phyloP scores from a whole-genome alignment of 306 rosid genomes.

The Ammopiptanthus mongolicus region DNA sequence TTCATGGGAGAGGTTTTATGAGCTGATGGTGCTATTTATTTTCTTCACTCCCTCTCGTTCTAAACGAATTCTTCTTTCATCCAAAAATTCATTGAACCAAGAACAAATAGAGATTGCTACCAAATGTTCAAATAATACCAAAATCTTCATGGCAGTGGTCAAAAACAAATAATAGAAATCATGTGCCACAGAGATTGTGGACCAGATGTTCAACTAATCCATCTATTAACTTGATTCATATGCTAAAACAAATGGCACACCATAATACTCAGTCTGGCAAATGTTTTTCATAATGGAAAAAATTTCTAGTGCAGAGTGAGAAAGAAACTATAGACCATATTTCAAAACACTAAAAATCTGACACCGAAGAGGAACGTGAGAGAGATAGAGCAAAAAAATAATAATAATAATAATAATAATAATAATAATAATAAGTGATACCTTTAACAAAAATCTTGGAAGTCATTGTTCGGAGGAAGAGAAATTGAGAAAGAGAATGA shows the following conservation, averaged over 20 bases:
- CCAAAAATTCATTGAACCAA: not conserved
- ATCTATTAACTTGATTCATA: not conserved
- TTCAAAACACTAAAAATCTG: not conserved
- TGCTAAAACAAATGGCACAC: not conserved
- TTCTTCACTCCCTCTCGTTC: not conserved
- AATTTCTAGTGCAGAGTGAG: not conserved
- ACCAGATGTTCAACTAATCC: not conserved
- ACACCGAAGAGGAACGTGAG: not conserved
- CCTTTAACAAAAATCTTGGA: slow-evolving; percentile 31
- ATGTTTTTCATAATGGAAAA: not conserved
- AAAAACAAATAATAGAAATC: not conserved
- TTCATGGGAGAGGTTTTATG: no score
- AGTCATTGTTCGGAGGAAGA: not conserved
- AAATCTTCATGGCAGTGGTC: not conserved
- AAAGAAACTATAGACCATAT: not conserved
- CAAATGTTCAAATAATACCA: not conserved
- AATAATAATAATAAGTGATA: not conserved
- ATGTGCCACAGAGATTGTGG: not conserved
- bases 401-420: not conserved
- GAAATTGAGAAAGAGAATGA: not conserved
- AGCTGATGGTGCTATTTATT: not conserved
- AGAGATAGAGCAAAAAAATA: not conserved
- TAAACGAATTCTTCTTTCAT: not conserved
- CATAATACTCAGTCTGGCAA: no score
- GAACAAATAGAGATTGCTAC: not conserved